Evolutionary conservation across 202 grass and related monocot genomes (phyloP).

Genomic region (Dendrocalamus latiflorus): DNA sequence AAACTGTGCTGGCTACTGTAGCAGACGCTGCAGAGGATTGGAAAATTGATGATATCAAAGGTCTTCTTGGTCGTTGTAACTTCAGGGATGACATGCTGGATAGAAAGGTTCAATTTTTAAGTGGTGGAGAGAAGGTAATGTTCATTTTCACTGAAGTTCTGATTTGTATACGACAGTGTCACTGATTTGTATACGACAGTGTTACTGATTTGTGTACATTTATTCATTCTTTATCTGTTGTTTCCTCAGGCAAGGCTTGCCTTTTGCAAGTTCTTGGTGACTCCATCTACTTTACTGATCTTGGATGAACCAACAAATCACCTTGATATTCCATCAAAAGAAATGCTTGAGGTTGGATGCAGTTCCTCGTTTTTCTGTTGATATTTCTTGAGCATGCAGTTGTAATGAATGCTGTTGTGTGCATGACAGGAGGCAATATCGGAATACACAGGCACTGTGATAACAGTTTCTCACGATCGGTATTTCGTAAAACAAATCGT

Average conservation of each 20-base stretch:
- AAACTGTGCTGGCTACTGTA: conserved; percentile 92
- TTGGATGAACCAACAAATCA: conserved; percentile 99
- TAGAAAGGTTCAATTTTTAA: conserved; percentile 82
- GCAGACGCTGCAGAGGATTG: conserved; percentile 88
- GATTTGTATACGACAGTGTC: not conserved
- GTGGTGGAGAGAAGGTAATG: conserved; percentile 93
- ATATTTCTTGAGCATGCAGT: conserved; percentile 10
- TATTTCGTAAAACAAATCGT: conserved; percentile 97
- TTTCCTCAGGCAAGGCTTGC: conserved; percentile 78
- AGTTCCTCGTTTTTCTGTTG: not conserved
- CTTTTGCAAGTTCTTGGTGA: conserved; percentile 99
- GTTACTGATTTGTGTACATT: conserved; percentile 2
- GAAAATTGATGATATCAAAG: conserved; percentile 91
- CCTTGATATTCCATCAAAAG: conserved; percentile 98
- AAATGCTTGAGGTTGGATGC: conserved; percentile 90
- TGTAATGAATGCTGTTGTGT: conserved; percentile 28
- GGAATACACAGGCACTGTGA: conserved; percentile 78
- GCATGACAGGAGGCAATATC: conserved; percentile 85
- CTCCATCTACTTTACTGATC: conserved; percentile 90
- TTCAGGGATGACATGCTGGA: conserved; percentile 96
- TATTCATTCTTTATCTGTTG: conserved; percentile 19
- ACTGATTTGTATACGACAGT: not conserved
- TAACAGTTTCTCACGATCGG: conserved; percentile 95
- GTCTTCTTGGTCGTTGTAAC: conserved; percentile 92
- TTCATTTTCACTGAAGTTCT: conserved; percentile 4